Base-by-base conservation (phyloP, 148 eudicot species). In the Polygonum maritimum region DNA sequence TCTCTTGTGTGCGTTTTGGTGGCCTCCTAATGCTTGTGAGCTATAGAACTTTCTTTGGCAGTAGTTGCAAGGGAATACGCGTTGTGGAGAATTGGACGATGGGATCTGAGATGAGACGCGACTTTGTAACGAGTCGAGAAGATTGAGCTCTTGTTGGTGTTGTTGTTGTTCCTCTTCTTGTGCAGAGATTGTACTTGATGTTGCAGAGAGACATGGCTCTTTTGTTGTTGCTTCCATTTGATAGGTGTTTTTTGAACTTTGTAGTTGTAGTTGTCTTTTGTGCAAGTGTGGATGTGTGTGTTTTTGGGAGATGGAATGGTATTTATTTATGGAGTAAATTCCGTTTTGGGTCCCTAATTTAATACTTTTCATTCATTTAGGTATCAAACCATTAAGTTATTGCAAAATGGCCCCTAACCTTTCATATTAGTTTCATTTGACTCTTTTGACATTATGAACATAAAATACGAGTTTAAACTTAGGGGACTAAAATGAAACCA, bases 1-100 rank as follows among this genome's bases (percentile, higher is more conserved):
- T 26, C 60, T 63, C 51, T 71, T 69, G n/a, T 81, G 83, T 5
- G 83, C 83, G 38, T 77, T 81, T 55, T 81, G 83, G 76, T 81
- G 83, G 48, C 83, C 83, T 67, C 77, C 80, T 49, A 81, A 69
- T 21, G 83, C 83, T 47, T 81, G 80, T 55, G 76, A 77, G 75
- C 77, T 65, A 54, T 18, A 35, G 74, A 74, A 81, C 15, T 51
- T 74, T 15, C 69, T 73, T 6, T 26, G 71, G 76, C 80, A 78
- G 21, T 52, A 54, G 72, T 55, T 74, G 76, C 80, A 78, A 1
- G 76, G 19, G 18, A 71, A 78, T 11, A 76, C 71, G 26, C 78
- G 70, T 62, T 39, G 52, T 13, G 48, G 74, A 10, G 74, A 38
- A 4, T 39, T 26, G 3, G 75, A 9, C 21, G 75, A 19, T 21